Evolutionary conservation across 768 basidiomycete genomes (phyloP).

Genomic region (Amanita rimosa): DNA sequence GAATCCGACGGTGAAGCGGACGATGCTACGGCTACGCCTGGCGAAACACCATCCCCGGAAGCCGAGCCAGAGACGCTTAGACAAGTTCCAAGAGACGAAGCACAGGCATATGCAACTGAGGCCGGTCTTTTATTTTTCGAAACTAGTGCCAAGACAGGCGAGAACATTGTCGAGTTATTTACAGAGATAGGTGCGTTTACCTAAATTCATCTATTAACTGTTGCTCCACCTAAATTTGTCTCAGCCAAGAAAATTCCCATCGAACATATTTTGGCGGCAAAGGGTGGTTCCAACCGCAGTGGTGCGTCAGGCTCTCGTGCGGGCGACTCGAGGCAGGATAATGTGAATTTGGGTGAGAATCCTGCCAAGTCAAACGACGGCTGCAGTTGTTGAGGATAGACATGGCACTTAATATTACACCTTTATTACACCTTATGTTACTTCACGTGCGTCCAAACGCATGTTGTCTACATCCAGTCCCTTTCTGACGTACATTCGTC

Average conservation of each 20-base stretch:
- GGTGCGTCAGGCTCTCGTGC: conserved; percentile 43
- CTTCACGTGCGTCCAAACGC: background rate
- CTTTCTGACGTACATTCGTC: conserved; percentile 1
- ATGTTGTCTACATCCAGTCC: background rate
- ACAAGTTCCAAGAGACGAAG: conserved; percentile 91
- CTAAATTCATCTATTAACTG: conserved; percentile 14
- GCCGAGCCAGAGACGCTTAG: conserved; percentile 63
- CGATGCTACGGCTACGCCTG: conserved; percentile 84
- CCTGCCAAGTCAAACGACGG: conserved; percentile 58
- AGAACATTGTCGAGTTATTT: conserved; percentile 92
- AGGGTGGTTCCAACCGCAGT: conserved; percentile 52
- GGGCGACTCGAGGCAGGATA: conserved; percentile 39
- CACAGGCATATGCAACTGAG: conserved; percentile 92
- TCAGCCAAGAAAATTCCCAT: conserved; percentile 62
- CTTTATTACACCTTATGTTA: conserved; percentile 1
- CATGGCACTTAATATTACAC: conserved; percentile 2
- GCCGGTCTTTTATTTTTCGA: conserved; percentile 95
- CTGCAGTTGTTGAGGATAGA: conserved; percentile 61
- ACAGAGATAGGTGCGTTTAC: conserved; percentile 79
- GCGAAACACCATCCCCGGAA: conserved; percentile 42
- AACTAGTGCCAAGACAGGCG: conserved; percentile 94
- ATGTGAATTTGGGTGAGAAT: conserved; percentile 64
- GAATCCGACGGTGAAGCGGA: conserved; percentile 86
- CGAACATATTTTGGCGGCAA: conserved; percentile 85
- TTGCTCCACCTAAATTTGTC: conserved; percentile 3